Base-by-base conservation (phyloP, 345 rosid species). In the Pistacia atlantica region DNA sequence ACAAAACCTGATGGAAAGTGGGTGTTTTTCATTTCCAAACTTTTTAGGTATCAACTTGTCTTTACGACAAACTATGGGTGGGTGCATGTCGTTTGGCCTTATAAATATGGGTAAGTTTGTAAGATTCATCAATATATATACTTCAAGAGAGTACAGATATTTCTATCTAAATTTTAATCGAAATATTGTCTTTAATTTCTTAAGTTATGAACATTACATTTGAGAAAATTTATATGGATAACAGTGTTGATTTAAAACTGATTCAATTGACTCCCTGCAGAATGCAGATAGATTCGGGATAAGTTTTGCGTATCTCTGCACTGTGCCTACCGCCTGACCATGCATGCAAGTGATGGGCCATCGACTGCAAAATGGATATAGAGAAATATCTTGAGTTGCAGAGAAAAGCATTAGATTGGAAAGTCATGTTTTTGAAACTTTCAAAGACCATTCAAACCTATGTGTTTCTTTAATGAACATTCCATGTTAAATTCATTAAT, bases 301-400 rank as follows among this genome's bases (percentile, higher is more conserved):
- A 67, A 67, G 65, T 57, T 52, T 67, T 22, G 72, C 67, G 62
- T 25, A 79, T 77, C 81, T 84, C 75, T 76, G 86, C 79, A 75
- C 49, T 59, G 46, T 42, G n/a, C 18, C 1, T 18, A 2, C 63
- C 73, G 79, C 13, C 31, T 49, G 61, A 65, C 54, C 76, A 68
- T 69, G 75, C 70, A 82, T 70, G 84, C 80, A 80, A 80, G 78
- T 65, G 67, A 83, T 80, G 84, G 85, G 52, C 69, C 59, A n/a
- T 77, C 54, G 14, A 56, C 82, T 64, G 77, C 77, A 76, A 60
- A 77, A 82, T 20, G 67, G 57, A 72, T n/a, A 46, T 38, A 74
- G 57, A 78, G 35, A 48, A 67, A 60, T 31, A 67, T 70, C 79
- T 73, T 80, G 10, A 77, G 77, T 55, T 70, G 80, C 80, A 76